These are phyloP conservation scores for Cicer bijugum DNA, from an alignment of 306 rosid genomes.

Conservation along the genomic window DNA sequence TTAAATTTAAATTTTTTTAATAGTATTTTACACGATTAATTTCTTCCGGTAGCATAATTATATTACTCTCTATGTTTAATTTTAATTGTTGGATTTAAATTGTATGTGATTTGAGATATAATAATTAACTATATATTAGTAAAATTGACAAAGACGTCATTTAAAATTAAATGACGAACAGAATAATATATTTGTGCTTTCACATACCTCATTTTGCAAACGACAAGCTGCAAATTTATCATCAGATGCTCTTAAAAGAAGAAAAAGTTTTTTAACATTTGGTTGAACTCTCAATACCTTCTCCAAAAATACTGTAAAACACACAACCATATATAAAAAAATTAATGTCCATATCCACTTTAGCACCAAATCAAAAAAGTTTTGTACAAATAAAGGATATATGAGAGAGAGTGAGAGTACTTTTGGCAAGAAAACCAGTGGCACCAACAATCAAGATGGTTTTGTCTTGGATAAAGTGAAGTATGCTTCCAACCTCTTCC, in stretches of 20 bases:
- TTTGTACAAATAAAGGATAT: too few species aligned
- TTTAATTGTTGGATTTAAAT: too few species aligned
- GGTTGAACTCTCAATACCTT: slow-evolving; percentile 83
- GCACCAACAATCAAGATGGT: slow-evolving; percentile 69
- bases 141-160: too few species aligned
- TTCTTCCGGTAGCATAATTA: too few species aligned
- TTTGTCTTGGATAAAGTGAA: slow-evolving; percentile 58
- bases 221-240: slow-evolving; percentile 58
- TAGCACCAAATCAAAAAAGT: not conserved
- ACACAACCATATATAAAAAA: not conserved
- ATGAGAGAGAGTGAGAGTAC: slow-evolving; percentile 39
- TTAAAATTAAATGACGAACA: not conserved
- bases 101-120: too few species aligned
- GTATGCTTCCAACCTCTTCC: slow-evolving; percentile 71
- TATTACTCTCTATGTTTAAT: too few species aligned
- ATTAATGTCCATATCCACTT: not conserved
- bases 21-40: too few species aligned
- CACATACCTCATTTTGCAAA: slow-evolving; percentile 63
- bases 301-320: slow-evolving; percentile 69
- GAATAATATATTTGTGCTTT: not conserved
- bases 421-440: slow-evolving; percentile 78
- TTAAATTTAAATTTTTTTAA: too few species aligned
- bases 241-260: slow-evolving; percentile 71
- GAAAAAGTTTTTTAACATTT: slow-evolving; percentile 73
- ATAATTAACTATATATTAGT: too few species aligned